Evolutionary conservation across 176 grass and related monocot genomes (phyloP).

Genomic region (Bolboschoenus planiculmis): DNA sequence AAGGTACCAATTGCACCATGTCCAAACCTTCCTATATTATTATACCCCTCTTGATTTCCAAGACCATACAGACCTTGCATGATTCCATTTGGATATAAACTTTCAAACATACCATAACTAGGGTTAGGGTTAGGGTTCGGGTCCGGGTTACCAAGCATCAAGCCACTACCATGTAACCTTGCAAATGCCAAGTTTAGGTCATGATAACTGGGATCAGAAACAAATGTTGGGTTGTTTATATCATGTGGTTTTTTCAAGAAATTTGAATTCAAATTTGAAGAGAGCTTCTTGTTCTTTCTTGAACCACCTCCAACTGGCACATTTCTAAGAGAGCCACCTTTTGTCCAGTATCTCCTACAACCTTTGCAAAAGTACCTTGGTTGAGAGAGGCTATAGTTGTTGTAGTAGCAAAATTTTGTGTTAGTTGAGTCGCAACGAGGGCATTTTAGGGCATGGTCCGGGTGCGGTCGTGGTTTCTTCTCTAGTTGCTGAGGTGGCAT

Average conservation of each 20-base stretch:
- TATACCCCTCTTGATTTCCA: neutral
- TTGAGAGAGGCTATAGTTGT: conserved; percentile 96
- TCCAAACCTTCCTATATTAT: conserved; percentile 3
- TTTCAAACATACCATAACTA: conserved; percentile 20
- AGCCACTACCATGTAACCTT: conserved; percentile 22
- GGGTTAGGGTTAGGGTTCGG: conserved; percentile 16
- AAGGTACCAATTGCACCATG: conserved; percentile 14
- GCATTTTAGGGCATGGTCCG: conserved; percentile 81
- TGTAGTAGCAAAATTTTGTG: conserved; percentile 99
- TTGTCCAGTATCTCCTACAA: conserved; percentile 92
- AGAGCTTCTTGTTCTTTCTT: conserved; percentile 86
- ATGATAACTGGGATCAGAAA: conserved; percentile 2
- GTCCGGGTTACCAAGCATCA: conserved; percentile 19
- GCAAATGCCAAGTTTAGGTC: conserved; percentile 19
- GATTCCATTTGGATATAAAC: conserved; percentile 17
- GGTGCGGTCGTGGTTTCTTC: conserved; percentile 50
- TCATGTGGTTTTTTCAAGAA: conserved; percentile 18
- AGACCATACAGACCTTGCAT: conserved; percentile 20
- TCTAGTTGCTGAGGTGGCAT: conserved; percentile 24
- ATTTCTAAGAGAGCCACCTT: conserved; percentile 83
- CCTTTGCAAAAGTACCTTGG: conserved; percentile 99
- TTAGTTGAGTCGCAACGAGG: conserved; percentile 89
- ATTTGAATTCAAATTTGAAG: conserved; percentile 25
- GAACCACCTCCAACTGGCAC: conserved; percentile 93
- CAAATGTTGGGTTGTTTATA: conserved; percentile 4